phyloP scores from a whole-genome alignment of 169 alveolate genomes.

The Eimeria maxima region DNA sequence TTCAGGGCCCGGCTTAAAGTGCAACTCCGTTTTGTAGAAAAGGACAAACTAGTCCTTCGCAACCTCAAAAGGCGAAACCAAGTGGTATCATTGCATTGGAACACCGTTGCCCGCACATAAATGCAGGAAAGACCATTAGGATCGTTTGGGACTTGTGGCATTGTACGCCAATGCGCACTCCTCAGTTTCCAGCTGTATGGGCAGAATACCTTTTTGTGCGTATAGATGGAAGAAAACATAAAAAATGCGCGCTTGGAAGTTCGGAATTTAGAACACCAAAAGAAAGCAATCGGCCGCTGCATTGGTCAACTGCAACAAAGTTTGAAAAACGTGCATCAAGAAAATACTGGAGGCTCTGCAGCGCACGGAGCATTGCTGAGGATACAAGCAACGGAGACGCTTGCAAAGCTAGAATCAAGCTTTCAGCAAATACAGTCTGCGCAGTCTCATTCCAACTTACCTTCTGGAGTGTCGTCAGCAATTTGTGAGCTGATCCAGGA shows the following conservation, averaged over 20 bases:
- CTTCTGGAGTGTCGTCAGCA: conserved; percentile 11
- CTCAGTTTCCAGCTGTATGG: background rate
- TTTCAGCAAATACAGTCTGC: conserved; percentile 9
- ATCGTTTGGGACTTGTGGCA: background rate
- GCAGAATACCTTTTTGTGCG: background rate
- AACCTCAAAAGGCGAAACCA: conserved; percentile 59
- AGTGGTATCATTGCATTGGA: conserved; percentile 2
- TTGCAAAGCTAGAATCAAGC: conserved; percentile 33
- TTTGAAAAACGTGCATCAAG: background rate
- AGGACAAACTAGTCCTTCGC: conserved; percentile 81
- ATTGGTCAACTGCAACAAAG: conserved; percentile 58
- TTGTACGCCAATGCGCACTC: background rate
- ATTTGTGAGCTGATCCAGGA: background rate
- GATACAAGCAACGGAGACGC: conserved; percentile 23
- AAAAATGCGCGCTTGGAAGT: conserved; percentile 48
- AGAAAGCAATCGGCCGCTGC: conserved; percentile 35
- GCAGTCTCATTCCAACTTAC: background rate
- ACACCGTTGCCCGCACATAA: background rate
- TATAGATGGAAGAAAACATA: conserved; percentile 27
- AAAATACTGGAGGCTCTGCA: background rate
- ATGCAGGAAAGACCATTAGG: background rate
- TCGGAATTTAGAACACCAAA: conserved; percentile 61
- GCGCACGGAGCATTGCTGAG: conserved; percentile 40
- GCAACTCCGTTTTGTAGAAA: conserved; percentile 84
- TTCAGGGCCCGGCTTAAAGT: conserved; percentile 70